Evolutionary conservation across 179 eudicot genomes (phyloP).

Genomic region (Pouteria campechiana): DNA sequence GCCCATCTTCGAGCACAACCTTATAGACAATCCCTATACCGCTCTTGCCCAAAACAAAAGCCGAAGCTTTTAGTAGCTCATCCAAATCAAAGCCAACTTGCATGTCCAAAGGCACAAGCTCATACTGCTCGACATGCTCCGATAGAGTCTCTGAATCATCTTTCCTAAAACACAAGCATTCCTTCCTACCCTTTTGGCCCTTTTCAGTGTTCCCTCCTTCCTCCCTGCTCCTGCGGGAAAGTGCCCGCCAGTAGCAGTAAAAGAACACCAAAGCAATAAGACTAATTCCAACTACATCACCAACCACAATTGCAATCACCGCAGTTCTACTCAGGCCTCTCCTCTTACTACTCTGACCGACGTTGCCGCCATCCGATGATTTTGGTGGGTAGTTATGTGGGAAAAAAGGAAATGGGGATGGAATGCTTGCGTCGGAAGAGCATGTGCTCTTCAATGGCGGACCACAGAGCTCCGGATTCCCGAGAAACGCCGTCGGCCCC

Average conservation of each 20-base stretch:
- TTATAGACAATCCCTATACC: constrained; percentile 96
- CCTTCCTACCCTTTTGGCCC: constrained; percentile 35
- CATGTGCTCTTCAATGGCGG: constrained; percentile 81
- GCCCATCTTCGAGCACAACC: constrained; percentile 88
- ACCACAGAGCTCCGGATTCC: constrained; percentile 85
- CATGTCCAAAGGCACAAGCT: constrained; percentile 64
- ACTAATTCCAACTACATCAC: constrained; percentile 79
- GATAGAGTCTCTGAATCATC: constrained; percentile 77
- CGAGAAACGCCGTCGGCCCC: constrained; percentile 96
- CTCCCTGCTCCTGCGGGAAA: constrained; percentile 32
- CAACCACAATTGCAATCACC: constrained; percentile 35
- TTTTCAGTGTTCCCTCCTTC: constrained; percentile 20
- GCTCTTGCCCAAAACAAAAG: constrained; percentile 92
- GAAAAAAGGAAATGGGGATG: constrained; percentile 54
- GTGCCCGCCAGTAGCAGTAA: constrained; percentile 53
- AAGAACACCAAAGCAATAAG: constrained; percentile 72
- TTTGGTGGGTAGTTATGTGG: constrained; percentile 43
- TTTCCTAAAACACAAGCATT: constrained; percentile 66
- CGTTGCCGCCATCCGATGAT: constrained; percentile 7
- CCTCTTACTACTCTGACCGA: constrained; percentile 19
- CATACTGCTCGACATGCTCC: constrained; percentile 74
- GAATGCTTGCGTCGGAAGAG: constrained; percentile 22
- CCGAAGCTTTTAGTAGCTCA: constrained; percentile 90
- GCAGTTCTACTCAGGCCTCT: constrained; percentile 46
- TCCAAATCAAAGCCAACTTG: constrained; percentile 80